Evolutionary conservation across 805 yeast genomes (phyloP).

Genomic region (Starmerella geochares): DNA sequence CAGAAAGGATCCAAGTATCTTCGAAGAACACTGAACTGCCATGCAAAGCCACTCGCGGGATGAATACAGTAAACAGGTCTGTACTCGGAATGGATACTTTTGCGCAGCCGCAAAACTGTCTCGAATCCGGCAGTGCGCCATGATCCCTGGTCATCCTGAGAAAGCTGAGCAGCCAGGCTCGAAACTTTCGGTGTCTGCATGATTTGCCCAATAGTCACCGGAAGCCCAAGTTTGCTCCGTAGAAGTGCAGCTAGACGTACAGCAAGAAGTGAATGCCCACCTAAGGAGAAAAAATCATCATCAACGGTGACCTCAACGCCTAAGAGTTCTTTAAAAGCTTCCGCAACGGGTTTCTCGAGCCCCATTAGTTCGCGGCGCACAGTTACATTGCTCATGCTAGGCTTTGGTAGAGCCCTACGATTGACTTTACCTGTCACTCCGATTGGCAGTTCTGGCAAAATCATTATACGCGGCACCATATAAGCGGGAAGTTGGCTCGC

Average conservation of each 20-base stretch:
- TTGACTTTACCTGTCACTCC: slow-evolving; percentile 97
- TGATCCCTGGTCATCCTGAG: neutral
- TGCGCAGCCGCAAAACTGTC: slow-evolving; percentile 1
- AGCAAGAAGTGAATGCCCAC: slow-evolving; percentile 94
- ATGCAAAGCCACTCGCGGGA: slow-evolving; percentile 19
- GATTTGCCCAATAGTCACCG: slow-evolving; percentile 18
- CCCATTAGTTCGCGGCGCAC: neutral
- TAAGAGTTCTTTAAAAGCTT: slow-evolving; percentile 7
- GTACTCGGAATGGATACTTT: neutral
- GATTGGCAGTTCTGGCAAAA: slow-evolving; percentile 71
- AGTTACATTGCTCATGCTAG: neutral
- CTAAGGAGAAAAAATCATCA: slow-evolving; percentile 89
- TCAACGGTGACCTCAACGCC: slow-evolving; percentile 10
- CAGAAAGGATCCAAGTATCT: slow-evolving; percentile 15
- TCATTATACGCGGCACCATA: slow-evolving; percentile 88
- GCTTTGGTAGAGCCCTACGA: slow-evolving; percentile 60
- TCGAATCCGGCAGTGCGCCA: slow-evolving; percentile 18
- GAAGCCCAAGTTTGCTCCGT: slow-evolving; percentile 6
- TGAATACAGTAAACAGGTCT: slow-evolving; percentile 14
- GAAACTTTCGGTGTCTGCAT: slow-evolving; percentile 16
- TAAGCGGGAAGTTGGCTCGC: slow-evolving; percentile 48
- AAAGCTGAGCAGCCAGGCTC: slow-evolving; percentile 10
- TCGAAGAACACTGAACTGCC: slow-evolving; percentile 20
- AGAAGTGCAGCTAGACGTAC: slow-evolving; percentile 13
- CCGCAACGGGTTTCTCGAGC: slow-evolving; percentile 11